Conservation (phyloP, 2,329 filamentous ascomycete genomes). For the Triangularia verruculosa region DNA sequence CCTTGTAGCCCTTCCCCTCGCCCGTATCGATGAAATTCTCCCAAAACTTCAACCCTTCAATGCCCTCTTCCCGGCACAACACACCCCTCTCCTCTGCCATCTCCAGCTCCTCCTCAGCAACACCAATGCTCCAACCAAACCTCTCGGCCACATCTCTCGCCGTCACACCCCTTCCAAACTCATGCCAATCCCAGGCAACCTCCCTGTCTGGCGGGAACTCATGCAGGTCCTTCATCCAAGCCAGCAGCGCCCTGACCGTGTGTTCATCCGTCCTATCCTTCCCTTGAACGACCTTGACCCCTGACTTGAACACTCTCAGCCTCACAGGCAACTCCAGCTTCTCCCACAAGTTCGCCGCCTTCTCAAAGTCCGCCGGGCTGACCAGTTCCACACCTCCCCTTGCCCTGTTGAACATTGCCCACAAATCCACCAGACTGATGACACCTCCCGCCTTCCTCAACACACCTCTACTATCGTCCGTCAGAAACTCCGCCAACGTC, state of each 20-base stretch:
- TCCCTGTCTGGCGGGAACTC: conserved; percentile 61
- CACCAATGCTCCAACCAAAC: conserved; percentile 96
- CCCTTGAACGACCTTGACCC: conserved; percentile 89
- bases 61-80: conserved; percentile 84
- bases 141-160: conserved; percentile 83
- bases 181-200: conserved; percentile 69
- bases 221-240: conserved; percentile 75
- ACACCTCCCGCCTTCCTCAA: conserved; percentile 80
- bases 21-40: conserved; percentile 65
- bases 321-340: conserved; percentile 81
- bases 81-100: conserved; percentile 93
- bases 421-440: conserved; percentile 84
- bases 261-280: conserved; percentile 87
- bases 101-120: conserved; percentile 90
- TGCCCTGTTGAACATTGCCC: conserved; percentile 92
- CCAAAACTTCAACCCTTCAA: conserved; percentile 93
- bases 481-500: conserved; percentile 84
- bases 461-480: conserved; percentile 77
- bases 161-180: conserved; percentile 81
- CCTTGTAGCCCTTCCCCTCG: conserved; percentile 34
- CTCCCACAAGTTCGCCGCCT: conserved; percentile 85
- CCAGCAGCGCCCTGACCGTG: conserved; percentile 71
- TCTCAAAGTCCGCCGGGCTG: conserved; percentile 86
- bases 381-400: conserved; percentile 92
- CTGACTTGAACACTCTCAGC: conserved; percentile 84